phyloP scores from a whole-genome alignment of 306 rosid species.

The Gynostemma pentaphyllum region DNA sequence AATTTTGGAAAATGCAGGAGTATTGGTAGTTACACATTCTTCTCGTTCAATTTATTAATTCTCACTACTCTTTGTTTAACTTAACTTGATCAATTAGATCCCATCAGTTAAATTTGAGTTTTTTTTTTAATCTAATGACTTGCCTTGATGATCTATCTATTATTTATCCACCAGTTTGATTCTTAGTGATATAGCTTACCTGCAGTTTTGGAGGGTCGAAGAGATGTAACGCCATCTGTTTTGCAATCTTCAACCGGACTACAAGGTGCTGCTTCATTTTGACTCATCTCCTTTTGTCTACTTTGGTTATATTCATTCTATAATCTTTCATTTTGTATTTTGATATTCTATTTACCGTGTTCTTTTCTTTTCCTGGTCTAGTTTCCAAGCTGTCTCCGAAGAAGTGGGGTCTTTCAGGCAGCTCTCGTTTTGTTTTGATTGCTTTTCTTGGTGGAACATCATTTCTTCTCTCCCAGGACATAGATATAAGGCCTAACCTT shows the following conservation, averaged over 20 bases:
- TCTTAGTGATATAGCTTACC: background rate
- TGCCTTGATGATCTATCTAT: background rate
- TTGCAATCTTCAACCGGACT: conserved; percentile 79
- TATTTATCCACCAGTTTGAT: background rate
- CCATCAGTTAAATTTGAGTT: background rate
- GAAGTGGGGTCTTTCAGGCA: conserved; percentile 88
- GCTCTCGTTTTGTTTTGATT: conserved; percentile 43
- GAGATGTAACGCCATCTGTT: conserved; percentile 68
- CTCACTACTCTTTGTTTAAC: too few species aligned
- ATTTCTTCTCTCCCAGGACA: conserved; percentile 66
- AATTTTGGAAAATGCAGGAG: conserved; percentile 83
- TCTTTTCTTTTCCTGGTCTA: conserved; percentile 17
- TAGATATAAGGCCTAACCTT: conserved; percentile 84
- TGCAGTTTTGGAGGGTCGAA: conserved; percentile 75
- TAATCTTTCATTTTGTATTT: background rate
- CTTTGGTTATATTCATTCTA: background rate
- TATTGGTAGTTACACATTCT: conserved; percentile 33
- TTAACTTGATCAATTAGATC: background rate
- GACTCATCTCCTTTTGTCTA: conserved; percentile 4
- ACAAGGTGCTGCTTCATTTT: conserved; percentile 68
- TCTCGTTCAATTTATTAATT: too few species aligned
- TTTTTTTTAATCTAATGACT: too few species aligned
- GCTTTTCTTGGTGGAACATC: conserved; percentile 71
- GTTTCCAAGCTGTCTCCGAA: conserved; percentile 78
- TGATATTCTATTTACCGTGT: background rate